Evolutionary conservation across 768 basidiomycete species (phyloP).

Genomic region (Daedaleopsis nitida): DNA sequence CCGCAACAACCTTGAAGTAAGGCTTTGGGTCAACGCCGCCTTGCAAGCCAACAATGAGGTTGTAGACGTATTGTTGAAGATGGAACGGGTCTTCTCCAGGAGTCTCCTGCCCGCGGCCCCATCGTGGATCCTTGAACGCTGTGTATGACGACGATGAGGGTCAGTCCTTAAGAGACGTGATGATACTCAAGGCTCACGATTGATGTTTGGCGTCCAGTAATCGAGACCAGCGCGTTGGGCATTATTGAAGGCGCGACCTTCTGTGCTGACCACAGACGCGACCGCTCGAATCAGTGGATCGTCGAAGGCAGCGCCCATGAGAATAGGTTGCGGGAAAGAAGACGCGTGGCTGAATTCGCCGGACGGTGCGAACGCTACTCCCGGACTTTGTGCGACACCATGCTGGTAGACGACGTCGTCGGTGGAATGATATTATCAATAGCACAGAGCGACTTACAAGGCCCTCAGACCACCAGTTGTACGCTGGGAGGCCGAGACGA

Average conservation of each 20-base stretch:
- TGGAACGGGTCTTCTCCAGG: constrained; percentile 63
- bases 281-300: constrained; percentile 51
- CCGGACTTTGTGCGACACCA: constrained; percentile 55
- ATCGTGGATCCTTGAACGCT: constrained; percentile 62
- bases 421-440: not conserved
- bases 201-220: constrained; percentile 57
- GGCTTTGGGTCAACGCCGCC: constrained; percentile 56
- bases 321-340: constrained; percentile 59
- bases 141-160: not conserved
- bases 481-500: constrained; percentile 56
- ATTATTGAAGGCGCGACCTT: constrained; percentile 62
- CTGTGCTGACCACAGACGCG: constrained; percentile 54
- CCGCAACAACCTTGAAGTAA: constrained; percentile 53
- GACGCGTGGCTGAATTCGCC: constrained; percentile 60
- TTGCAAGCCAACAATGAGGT: constrained; percentile 56
- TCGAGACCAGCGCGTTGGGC: constrained; percentile 52
- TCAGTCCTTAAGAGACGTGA: not conserved
- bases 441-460: constrained; percentile 38
- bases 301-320: constrained; percentile 57
- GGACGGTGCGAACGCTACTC: constrained; percentile 48
- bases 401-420: constrained; percentile 36
- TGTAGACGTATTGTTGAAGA: constrained; percentile 53
- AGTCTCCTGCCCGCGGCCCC: constrained; percentile 65
- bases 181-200: constrained; percentile 14
- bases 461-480: constrained; percentile 65